Percentiles rank a stretch among this genome's conserved stretches.
Conservation (phyloP, 768 basidiomycete species). For the Neoboletus brunneissimus region DNA sequence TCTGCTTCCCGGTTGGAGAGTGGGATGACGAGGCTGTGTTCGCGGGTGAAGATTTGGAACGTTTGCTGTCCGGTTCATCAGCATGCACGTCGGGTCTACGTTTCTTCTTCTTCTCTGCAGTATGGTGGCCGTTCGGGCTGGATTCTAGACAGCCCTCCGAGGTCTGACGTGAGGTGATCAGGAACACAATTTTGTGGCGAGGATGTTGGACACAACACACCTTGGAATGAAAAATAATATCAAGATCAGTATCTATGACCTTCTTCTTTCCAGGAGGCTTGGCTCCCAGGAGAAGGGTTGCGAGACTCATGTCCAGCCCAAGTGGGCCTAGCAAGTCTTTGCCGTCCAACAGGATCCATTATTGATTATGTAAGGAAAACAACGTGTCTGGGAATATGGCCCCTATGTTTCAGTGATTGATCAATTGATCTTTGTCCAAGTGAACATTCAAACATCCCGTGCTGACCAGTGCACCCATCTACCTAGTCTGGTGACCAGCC, state of each 20-base stretch:
- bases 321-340: too few relatives aligned
- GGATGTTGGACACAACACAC: conserved; percentile 34
- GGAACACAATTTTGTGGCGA: conserved; percentile 12
- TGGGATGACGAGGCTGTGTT: conserved; percentile 18
- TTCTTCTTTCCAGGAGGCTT: conserved; percentile 35
- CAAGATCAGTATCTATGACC: conserved; percentile 57
- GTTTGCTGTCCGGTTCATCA: conserved; percentile 19
- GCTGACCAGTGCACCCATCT: too few relatives aligned
- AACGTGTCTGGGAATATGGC: too few relatives aligned
- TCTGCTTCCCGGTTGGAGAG: conserved; percentile 16
- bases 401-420: too few relatives aligned
- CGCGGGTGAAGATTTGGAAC: conserved; percentile 8
- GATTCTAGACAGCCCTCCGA: conserved; percentile 1
- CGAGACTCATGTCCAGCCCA: conserved; percentile 53
- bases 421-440: too few relatives aligned
- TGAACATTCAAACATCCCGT: too few relatives aligned
- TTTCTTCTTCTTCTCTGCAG: conserved; percentile 10
- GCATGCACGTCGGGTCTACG: conserved; percentile 10
- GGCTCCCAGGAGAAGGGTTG: conserved; percentile 47
- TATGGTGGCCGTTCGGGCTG: conserved; percentile 1
- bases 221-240: conserved; percentile 56
- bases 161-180: conserved; percentile 9
- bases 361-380: too few relatives aligned
- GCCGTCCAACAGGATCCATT: too few relatives aligned
- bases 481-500: too few relatives aligned